Base-by-base conservation (phyloP, 2,329 filamentous ascomycete species). In the Calonectria naviculata region DNA sequence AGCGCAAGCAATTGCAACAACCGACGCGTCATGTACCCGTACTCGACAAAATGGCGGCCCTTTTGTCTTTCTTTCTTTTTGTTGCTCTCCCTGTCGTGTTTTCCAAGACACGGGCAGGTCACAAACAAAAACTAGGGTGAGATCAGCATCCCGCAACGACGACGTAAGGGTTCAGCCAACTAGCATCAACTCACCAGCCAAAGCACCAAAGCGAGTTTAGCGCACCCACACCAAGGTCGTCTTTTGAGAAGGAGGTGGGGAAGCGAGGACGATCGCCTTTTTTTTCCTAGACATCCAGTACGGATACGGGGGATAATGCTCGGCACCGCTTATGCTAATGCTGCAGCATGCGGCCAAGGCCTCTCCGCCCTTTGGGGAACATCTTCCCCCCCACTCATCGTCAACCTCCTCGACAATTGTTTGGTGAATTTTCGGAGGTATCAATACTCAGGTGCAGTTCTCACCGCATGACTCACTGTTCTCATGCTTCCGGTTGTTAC, bases 241-340 rank as follows among this genome's bases (percentile, higher is more conserved):
- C 24, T 47, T 52, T 67, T 67, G 34, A 42, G 65, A 67, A 61
- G 65, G 65, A 61, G 65, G 65, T 56, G 64, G 54, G 52, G 56
- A 42, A n/a, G 21, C 21, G 10, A 24, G 24, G 56, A 12, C 24
- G 56, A 61, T 61, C 36, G 28, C 56, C 21, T 24, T 52, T 52
- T 19, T 19, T 44, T n/a, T 44, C 21, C 19, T 31, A 6, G n/a
- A 17, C 34, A n/a, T 17, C 21, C 13, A 15, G 19, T 19, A 36
- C 21, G 52, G 52, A 56, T 36, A 56, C 49, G 12, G 52, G 38
- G 15, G 21, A 58, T 24, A 19, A 58, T 13, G 28, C n/a, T 36
- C 26, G 31, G 21, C 52, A 4, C 34, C 12, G 34, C 21, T 21
- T 36, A 13, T 9, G 31, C 52, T 24, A 58, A 31, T 38, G 21